Base-by-base conservation (phyloP, 306 rosid genomes). In the Trifolium pratense region DNA sequence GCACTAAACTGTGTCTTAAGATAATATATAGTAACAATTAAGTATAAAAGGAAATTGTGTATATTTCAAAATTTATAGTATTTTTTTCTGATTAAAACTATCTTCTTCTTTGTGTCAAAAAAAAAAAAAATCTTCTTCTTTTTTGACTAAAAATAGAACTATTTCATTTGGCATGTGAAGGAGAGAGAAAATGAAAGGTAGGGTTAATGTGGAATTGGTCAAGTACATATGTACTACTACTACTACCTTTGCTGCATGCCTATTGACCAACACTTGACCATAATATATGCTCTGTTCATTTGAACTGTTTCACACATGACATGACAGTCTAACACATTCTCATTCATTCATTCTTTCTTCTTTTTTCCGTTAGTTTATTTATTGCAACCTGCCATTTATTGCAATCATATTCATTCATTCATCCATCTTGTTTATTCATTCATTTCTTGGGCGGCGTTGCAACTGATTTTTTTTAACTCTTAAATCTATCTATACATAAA, bases 101-200 rank as follows among this genome's bases (percentile, higher is more conserved):
- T 3, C 31, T 26, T 26, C 31, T 26, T 26, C 25, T 23, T 23
- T n/a, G 25, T 23, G 25, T 23, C 1, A 23, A 23, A 23, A 23
- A n/a, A n/a, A n/a, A n/a, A n/a, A n/a, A n/a, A n/a, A n/a, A n/a
- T n/a, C n/a, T n/a, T n/a, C n/a, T n/a, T n/a, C n/a, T n/a, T n/a
- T n/a, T n/a, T n/a, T n/a, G n/a, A n/a, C n/a, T n/a, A n/a, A n/a
- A n/a, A n/a, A n/a, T n/a, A n/a, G n/a, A n/a, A n/a, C n/a, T n/a
- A n/a, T 13, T 10, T 42, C 71, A 25, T 26, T 23, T 16, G 65
- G 70, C 89, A 86, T 71, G 86, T 82, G 90, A 69, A 42, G 78
- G 79, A 78, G 78, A 76, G 86, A 83, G 73, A 79, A 64, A 25
- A 53, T 7, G n/a, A 18, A 18, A 29, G 42, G 23, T 23, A 18